Evolutionary conservation across 805 yeast genomes (phyloP), one percentile per base, ranked within the genome.

Genomic region (Saccharomycopsis oosterbeekiorum): DNA sequence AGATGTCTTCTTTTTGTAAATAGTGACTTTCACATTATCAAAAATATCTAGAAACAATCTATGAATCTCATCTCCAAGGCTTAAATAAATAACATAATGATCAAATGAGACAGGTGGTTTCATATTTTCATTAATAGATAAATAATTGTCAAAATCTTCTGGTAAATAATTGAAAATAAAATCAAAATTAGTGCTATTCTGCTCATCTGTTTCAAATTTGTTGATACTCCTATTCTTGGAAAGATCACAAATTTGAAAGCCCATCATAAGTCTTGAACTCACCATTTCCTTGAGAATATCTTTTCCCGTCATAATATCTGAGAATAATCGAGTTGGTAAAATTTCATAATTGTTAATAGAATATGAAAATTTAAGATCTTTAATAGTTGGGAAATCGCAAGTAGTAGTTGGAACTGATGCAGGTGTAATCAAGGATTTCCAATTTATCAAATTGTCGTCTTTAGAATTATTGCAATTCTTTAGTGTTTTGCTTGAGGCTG

Each of bases 351-450:
- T 55, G 24, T 21, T 56, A 15, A 56, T 42, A 10, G 34, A 36
- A 36, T 63, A 63, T 9, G 43, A 43, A n/a, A 42, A 40, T 29
- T 57, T 56, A 36, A 92, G 84, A 61, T 89, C 91, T 4, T 77
- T 76, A 12, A 78, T 74, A 0, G 85, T 71, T 0, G 98, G 97
- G 67, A 92, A 92, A 10, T 86, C 78, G 1, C 87, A 82, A 0
- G 96, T 84, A 1, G 90, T 84, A 0, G 89, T 75, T 0, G 99
- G 99, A 29, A 94, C 75, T 6, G 96, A 86, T 0, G 98, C 97
- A 0, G 99, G 99, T 0, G 97, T 84, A 14, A 91, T 86, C 59
- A 96, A 78, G 0, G 98, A 92, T 59, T 89, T 82, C 99, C 99
- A 94, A 69, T 92, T 92, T 58, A 92, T 85, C 15, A 85, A 76